phyloP scores from a whole-genome alignment of 2,329 filamentous ascomycete species.

The Dactylella cylindrospora region DNA sequence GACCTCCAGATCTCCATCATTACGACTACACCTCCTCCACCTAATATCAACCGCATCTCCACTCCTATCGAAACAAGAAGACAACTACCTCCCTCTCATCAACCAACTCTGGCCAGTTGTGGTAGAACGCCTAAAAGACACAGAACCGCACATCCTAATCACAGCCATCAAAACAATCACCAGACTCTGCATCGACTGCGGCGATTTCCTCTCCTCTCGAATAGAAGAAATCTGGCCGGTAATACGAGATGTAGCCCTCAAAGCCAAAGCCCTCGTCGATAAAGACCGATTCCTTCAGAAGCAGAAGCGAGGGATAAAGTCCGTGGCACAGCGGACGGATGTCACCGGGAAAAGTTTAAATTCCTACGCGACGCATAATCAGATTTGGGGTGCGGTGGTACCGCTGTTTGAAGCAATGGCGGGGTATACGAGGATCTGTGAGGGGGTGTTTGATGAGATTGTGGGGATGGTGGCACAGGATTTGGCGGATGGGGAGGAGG shows the following conservation, averaged over 20 bases:
- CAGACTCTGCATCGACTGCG: conserved; percentile 69
- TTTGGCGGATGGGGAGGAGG: conserved; percentile 51
- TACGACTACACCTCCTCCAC: conserved; percentile 75
- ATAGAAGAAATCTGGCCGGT: conserved; percentile 72
- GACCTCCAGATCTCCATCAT: conserved; percentile 75
- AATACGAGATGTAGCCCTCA: conserved; percentile 52
- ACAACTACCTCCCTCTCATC: conserved; percentile 81
- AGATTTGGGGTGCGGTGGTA: conserved; percentile 66
- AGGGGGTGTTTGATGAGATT: conserved; percentile 71
- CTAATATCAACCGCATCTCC: conserved; percentile 73
- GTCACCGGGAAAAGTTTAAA: conserved; percentile 23
- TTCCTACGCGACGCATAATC: conserved; percentile 50
- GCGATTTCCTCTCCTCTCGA: conserved; percentile 76
- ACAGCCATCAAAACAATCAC: conserved; percentile 70
- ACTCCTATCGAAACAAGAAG: conserved; percentile 72
- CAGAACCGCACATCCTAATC: conserved; percentile 68
- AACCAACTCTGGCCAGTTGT: conserved; percentile 90
- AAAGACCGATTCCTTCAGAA: conserved; percentile 27
- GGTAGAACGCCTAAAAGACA: conserved; percentile 66
- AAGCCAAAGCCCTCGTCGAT: conserved; percentile 35
- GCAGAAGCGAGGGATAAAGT: conserved; percentile 16
- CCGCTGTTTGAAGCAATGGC: conserved; percentile 64
- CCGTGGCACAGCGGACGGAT: conserved; percentile 16
- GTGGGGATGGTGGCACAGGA: conserved; percentile 63
- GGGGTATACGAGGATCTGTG: conserved; percentile 64